phyloP scores from a whole-genome alignment of 352 stramenopile species.

The Phytophthora parvispora region DNA sequence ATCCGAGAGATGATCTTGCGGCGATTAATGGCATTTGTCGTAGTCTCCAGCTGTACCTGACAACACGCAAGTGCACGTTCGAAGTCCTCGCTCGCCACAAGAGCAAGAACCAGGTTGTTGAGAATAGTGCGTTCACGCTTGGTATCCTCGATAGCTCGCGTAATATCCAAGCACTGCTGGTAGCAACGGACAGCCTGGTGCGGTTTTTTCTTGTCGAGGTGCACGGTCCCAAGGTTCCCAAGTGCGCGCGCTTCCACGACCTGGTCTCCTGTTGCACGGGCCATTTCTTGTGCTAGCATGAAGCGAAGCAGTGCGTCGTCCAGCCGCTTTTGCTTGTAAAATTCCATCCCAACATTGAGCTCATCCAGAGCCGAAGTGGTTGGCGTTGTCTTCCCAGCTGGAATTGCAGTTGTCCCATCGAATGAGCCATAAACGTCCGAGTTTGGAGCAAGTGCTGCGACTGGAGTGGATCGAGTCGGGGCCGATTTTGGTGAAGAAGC shows the following conservation, averaged over 20 bases:
- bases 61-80: conserved; percentile 67
- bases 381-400: conserved; percentile 14
- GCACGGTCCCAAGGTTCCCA: conserved; percentile 82
- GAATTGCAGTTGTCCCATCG: conserved; percentile 1
- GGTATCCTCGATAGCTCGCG: conserved; percentile 70
- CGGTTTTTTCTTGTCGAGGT: conserved; percentile 79
- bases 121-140: conserved; percentile 87
- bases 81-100: conserved; percentile 74
- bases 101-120: conserved; percentile 86
- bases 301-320: conserved; percentile 75
- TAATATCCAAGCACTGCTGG: conserved; percentile 82
- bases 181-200: conserved; percentile 81
- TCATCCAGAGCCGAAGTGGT: conserved; percentile 67
- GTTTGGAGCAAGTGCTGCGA: conserved; percentile 18
- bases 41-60: conserved; percentile 77
- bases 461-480: neutral
- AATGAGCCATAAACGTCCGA: conserved; percentile 39
- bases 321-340: conserved; percentile 77
- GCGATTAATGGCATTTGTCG: conserved; percentile 73
- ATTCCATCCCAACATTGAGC: conserved; percentile 80
- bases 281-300: conserved; percentile 69
- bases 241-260: conserved; percentile 82
- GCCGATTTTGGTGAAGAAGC: neutral
- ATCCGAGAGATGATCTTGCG: conserved; percentile 86
- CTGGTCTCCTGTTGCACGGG: conserved; percentile 49